Evolutionary conservation across 257 asterid species (phyloP).

Genomic region (Solanum phureja): DNA sequence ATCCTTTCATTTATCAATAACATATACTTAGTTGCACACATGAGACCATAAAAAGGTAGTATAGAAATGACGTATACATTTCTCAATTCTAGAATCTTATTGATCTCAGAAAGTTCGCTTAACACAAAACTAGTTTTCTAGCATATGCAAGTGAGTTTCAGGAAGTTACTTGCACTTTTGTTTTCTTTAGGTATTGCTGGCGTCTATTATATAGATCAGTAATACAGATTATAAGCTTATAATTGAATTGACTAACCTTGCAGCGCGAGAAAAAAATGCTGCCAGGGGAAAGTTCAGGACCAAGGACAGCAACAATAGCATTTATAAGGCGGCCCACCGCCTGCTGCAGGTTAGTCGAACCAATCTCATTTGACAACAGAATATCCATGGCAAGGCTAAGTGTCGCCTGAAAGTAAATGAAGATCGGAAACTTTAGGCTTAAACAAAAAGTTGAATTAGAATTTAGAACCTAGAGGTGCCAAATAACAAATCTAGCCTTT

Average conservation of each 20-base stretch:
- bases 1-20: not conserved
- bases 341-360: conserved; percentile 88
- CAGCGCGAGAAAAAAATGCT: conserved; percentile 97
- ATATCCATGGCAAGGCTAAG: conserved; percentile 92
- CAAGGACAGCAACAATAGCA: conserved; percentile 95
- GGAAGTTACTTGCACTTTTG: not conserved
- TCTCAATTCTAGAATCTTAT: not conserved
- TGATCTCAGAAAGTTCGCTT: not conserved
- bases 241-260: conserved; percentile 50
- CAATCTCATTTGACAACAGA: conserved; percentile 86
- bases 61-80: not conserved
- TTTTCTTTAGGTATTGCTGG: not conserved
- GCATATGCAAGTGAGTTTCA: not conserved
- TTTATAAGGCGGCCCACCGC: conserved; percentile 91
- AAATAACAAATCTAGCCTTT: not conserved
- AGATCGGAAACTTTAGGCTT: not conserved
- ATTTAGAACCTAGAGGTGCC: not conserved
- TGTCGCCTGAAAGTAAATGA: conserved; percentile 56
- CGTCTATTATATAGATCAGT: not conserved
- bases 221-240: conserved; percentile 7
- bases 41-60: not conserved
- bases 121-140: not conserved
- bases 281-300: conserved; percentile 97
- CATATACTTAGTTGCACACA: not conserved
- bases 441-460: not conserved